Percentiles rank a stretch among this genome's conserved stretches.
Conservation (phyloP, 768 basidiomycete genomes). For the Chalciporus chontae region DNA sequence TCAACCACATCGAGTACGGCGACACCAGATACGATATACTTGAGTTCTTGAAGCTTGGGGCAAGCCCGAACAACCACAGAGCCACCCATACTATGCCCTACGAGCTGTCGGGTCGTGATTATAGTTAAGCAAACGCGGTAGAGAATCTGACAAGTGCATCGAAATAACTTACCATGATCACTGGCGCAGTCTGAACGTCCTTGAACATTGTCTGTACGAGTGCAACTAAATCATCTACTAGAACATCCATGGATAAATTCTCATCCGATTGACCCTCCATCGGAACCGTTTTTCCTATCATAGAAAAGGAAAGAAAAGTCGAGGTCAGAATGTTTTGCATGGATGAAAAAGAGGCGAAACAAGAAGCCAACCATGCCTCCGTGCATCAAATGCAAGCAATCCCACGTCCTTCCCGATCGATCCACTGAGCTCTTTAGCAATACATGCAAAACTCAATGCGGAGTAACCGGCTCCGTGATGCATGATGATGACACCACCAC, state of each 20-base stretch:
- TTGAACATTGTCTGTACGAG: conserved; percentile 71
- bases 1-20: conserved; percentile 88
- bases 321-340: too few species aligned
- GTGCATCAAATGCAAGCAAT: conserved; percentile 75
- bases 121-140: background rate
- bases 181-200: conserved; percentile 57
- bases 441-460: conserved; percentile 83
- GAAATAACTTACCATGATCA: conserved; percentile 59
- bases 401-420: conserved; percentile 71
- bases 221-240: conserved; percentile 71
- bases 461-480: conserved; percentile 96
- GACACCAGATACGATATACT: conserved; percentile 73
- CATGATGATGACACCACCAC: conserved; percentile 74
- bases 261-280: conserved; percentile 22
- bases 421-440: conserved; percentile 74
- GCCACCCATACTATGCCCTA: conserved; percentile 98
- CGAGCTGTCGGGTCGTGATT: conserved; percentile 47
- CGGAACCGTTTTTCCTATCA: conserved; percentile 25
- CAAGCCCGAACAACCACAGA: conserved; percentile 77
- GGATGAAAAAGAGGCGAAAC: background rate
- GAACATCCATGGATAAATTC: conserved; percentile 61
- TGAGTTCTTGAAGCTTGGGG: conserved; percentile 58
- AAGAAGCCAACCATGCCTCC: conserved; percentile 73
- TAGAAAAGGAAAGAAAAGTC: too few species aligned
- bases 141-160: background rate